Evolutionary conservation across 1,284 basidiomycete species (phyloP).

Genomic region (Rhodotorula sp.): DNA sequence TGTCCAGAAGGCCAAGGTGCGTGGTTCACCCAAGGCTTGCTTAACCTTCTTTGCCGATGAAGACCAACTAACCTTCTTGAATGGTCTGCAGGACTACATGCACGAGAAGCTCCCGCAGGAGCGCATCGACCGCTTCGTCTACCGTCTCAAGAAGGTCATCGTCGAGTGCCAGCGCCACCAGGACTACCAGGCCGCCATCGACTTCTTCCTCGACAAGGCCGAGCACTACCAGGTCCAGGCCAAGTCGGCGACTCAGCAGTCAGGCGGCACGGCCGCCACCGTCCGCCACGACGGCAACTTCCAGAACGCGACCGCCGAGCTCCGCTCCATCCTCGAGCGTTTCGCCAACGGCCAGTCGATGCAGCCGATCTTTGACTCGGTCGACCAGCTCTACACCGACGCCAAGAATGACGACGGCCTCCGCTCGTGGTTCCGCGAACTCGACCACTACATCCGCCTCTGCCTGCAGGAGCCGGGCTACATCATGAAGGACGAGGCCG

Average conservation of each 20-base stretch:
- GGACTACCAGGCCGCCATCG: conserved; percentile 72
- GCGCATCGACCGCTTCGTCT: conserved; percentile 76
- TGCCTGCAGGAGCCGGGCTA: conserved; percentile 82
- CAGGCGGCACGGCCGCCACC: conserved; percentile 50
- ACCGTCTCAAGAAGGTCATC: conserved; percentile 77
- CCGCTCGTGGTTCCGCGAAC: conserved; percentile 67
- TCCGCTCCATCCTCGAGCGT: conserved; percentile 80
- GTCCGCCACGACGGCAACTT: conserved; percentile 59
- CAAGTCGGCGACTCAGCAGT: conserved; percentile 50
- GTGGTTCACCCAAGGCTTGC: not conserved
- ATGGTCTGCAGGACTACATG: conserved; percentile 60
- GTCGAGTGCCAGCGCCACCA: conserved; percentile 89
- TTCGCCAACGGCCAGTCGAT: conserved; percentile 74
- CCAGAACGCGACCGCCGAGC: conserved; percentile 61
- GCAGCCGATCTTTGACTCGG: conserved; percentile 67
- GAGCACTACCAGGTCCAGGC: conserved; percentile 70
- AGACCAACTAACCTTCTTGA: too few relatives aligned
- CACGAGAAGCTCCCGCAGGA: conserved; percentile 81
- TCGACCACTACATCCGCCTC: conserved; percentile 58
- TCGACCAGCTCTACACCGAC: conserved; percentile 72
- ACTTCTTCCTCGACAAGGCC: conserved; percentile 51
- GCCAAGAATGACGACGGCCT: conserved; percentile 73
- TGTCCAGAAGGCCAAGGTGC: conserved; percentile 53
- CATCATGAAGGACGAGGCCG: conserved; percentile 68
- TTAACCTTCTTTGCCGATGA: not conserved